phyloP scores from a whole-genome alignment of 208 protist species.

The Trypanosoma mega region DNA sequence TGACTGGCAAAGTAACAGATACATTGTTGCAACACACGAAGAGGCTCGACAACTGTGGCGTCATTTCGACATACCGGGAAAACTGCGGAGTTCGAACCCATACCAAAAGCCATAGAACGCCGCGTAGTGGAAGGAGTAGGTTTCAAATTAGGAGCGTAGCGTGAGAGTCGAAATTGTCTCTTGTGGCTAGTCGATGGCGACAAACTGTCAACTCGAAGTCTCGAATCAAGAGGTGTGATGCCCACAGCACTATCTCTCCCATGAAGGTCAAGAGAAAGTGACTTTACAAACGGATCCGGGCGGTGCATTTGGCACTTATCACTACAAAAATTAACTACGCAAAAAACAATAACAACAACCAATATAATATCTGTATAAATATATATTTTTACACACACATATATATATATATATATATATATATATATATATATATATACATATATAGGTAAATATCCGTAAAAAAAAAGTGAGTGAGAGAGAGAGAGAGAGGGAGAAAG shows the following conservation, averaged over 20 bases:
- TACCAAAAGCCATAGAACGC: background rate
- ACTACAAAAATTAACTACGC: background rate
- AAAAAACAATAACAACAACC: background rate
- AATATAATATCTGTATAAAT: background rate
- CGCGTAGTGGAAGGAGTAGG: too few species aligned
- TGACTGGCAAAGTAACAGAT: conserved; percentile 71
- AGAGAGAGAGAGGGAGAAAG: background rate
- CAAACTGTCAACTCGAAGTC: too few species aligned
- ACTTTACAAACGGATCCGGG: background rate
- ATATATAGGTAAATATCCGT: background rate
- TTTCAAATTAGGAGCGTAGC: too few species aligned
- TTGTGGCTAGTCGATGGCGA: too few species aligned
- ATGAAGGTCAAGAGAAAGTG: background rate
- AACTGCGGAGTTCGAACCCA: background rate
- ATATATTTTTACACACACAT: conserved; percentile 10
- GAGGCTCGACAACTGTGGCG: conserved; percentile 60
- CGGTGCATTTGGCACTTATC: conserved; percentile 18
- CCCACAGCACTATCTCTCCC: background rate
- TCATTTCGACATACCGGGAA: background rate
- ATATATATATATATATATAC: conserved; percentile 7
- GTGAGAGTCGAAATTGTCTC: too few species aligned
- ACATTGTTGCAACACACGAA: conserved; percentile 72
- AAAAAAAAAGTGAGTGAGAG: background rate
- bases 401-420: conserved; percentile 10
- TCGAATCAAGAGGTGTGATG: background rate